Evolutionary conservation across 768 basidiomycete species (phyloP).

Genomic region (Mycena epipterygia): DNA sequence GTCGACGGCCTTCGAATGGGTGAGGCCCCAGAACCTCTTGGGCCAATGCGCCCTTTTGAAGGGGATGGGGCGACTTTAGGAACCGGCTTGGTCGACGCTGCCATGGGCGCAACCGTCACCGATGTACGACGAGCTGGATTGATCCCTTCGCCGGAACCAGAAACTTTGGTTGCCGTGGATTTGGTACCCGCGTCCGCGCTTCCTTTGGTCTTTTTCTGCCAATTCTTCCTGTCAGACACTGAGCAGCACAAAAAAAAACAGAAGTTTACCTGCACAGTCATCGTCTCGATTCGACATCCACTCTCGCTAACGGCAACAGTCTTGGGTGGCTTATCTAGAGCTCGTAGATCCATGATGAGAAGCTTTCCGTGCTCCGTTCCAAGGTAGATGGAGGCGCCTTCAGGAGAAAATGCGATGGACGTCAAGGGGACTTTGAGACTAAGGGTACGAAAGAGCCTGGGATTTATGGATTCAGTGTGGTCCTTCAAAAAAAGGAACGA

Average conservation of each 20-base stretch:
- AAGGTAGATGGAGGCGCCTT: slow-evolving; percentile 75
- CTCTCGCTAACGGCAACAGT: slow-evolving; percentile 62
- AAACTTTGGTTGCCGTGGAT: slow-evolving; percentile 34
- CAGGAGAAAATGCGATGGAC: slow-evolving; percentile 75
- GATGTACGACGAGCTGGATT: slow-evolving; percentile 23
- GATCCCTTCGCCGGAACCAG: neutral
- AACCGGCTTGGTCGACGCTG: neutral
- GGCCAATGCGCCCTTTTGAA: slow-evolving; percentile 21
- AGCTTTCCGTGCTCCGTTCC: slow-evolving; percentile 77
- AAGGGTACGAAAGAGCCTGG: slow-evolving; percentile 72
- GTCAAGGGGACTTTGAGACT: slow-evolving; percentile 67
- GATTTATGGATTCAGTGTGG: slow-evolving; percentile 13
- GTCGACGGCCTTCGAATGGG: slow-evolving; percentile 27
- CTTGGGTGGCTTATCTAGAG: slow-evolving; percentile 76
- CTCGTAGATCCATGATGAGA: slow-evolving; percentile 73
- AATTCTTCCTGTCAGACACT: neutral
- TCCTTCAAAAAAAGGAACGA: neutral
- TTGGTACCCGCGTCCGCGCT: slow-evolving; percentile 34
- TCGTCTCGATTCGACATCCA: slow-evolving; percentile 62
- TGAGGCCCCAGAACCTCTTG: slow-evolving; percentile 23
- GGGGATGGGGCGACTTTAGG: slow-evolving; percentile 21
- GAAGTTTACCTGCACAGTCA: slow-evolving; percentile 70
- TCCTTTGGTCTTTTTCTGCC: slow-evolving; percentile 41
- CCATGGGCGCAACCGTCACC: neutral
- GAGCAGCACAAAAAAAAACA: neutral